A percentile compares a stretch with the other conserved stretches of the same genome.
Conservation (phyloP, 2,329 filamentous ascomycete species). For the Penicillium janthinellum region DNA sequence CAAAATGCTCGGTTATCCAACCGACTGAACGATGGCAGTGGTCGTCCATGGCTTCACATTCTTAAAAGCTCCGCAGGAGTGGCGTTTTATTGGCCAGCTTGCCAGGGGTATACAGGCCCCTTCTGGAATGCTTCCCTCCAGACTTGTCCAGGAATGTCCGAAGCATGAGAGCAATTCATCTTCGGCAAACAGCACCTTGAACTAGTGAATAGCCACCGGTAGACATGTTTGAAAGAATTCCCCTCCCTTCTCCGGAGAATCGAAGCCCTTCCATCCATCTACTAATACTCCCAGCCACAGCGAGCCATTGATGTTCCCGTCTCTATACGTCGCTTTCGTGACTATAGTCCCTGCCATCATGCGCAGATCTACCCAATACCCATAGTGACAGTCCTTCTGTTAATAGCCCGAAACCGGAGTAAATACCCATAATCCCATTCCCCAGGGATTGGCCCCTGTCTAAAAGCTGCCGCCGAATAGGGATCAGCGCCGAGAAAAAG, state of each 20-base stretch:
- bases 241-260: not conserved
- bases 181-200: not conserved
- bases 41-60: not conserved
- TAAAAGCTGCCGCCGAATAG: not conserved
- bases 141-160: not conserved
- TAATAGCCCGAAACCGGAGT: not conserved
- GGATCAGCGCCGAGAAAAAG: not conserved
- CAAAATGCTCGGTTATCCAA: not conserved
- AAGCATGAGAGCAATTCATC: not conserved
- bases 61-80: not conserved
- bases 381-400: no score
- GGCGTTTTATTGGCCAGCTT: not conserved
- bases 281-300: not conserved
- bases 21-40: not conserved
- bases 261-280: no score
- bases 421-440: not conserved
- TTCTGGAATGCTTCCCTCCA: conserved; percentile 1
- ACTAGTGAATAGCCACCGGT: not conserved
- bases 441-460: not conserved
- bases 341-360: no score
- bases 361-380: not conserved
- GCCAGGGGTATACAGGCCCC: not conserved
- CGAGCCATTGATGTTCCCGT: not conserved
- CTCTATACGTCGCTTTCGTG: not conserved
- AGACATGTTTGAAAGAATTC: not conserved